phyloP scores from a whole-genome alignment of 371 early-diverging fungal species.

The Blakeslea trispora region DNA sequence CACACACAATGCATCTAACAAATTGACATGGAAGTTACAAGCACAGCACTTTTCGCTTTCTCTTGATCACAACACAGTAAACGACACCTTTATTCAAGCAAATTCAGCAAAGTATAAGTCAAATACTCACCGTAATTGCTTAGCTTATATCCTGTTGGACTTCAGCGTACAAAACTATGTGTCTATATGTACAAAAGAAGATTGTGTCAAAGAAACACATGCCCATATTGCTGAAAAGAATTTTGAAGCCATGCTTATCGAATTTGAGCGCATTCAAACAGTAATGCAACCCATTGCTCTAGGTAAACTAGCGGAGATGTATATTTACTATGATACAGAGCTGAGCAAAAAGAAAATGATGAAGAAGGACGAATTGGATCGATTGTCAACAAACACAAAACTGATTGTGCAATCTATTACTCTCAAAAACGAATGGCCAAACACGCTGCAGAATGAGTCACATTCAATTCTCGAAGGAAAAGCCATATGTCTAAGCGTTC shows the following conservation, averaged over 20 bases:
- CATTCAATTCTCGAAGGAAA: slow-evolving; percentile 62
- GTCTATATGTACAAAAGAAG: slow-evolving; percentile 2
- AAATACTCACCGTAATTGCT: slow-evolving; percentile 47
- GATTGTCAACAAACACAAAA: slow-evolving; percentile 67
- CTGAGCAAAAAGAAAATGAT: slow-evolving; percentile 61
- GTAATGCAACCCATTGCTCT: slow-evolving; percentile 81
- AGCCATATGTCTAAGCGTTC: slow-evolving; percentile 53
- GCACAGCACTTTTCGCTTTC: slow-evolving; percentile 62
- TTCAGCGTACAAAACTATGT: slow-evolving; percentile 63
- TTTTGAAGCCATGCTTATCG: slow-evolving; percentile 56
- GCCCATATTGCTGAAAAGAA: slow-evolving; percentile 18
- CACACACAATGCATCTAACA: slow-evolving; percentile 2
- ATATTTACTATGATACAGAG: slow-evolving; percentile 70
- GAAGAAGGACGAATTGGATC: slow-evolving; percentile 58
- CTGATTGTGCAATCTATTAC: slow-evolving; percentile 59
- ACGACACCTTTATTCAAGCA: slow-evolving; percentile 19
- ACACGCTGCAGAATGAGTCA: slow-evolving; percentile 41
- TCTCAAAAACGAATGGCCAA: slow-evolving; percentile 54
- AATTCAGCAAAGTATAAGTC: slow-evolving; percentile 5
- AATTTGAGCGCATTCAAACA: slow-evolving; percentile 63
- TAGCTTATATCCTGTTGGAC: slow-evolving; percentile 74
- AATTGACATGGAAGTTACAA: slow-evolving; percentile 56
- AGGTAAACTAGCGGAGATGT: slow-evolving; percentile 68
- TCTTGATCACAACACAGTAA: slow-evolving; percentile 54
- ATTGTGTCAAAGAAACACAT: slow-evolving; percentile 17